These are phyloP conservation scores for Exophiala lecanii-corni DNA, from an alignment of 2,329 filamentous ascomycete genomes.

Conservation along the genomic window DNA sequence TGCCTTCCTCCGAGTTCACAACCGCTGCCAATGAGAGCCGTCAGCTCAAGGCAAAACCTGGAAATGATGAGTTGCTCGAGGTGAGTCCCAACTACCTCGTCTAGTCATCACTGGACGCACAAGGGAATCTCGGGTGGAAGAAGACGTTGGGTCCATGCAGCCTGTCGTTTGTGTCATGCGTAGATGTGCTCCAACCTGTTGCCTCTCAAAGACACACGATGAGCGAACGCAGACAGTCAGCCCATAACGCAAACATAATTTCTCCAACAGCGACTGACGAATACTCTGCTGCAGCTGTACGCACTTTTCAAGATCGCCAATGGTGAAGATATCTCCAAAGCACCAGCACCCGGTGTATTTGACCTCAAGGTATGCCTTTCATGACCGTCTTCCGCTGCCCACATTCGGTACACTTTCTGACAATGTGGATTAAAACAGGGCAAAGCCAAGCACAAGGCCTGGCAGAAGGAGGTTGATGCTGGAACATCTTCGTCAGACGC, in stretches of 20 bases:
- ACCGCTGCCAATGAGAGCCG: constrained; percentile 32
- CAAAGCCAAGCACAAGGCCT: constrained; percentile 76
- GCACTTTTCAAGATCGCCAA: constrained; percentile 35
- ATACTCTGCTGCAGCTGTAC: constrained; percentile 39
- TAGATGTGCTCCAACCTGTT: no score
- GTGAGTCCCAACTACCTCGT: constrained; percentile 23
- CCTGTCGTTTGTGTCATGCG: no score
- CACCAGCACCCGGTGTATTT: constrained; percentile 33
- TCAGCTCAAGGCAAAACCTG: constrained; percentile 34
- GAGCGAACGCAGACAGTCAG: no score
- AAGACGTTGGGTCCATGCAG: no score
- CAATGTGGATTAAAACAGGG: constrained; percentile 45
- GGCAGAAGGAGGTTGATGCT: constrained; percentile 66
- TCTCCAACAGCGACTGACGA: no score
- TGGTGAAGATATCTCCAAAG: constrained; percentile 26
- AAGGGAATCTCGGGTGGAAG: no score
- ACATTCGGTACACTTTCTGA: constrained; percentile 3
- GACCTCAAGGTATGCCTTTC: constrained; percentile 36
- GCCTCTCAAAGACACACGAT: no score
- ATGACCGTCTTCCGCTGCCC: background rate
- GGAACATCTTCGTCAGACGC: constrained; percentile 61
- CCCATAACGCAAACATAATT: no score
- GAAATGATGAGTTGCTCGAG: constrained; percentile 33
- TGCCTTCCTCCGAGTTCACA: constrained; percentile 31
- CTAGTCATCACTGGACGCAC: no score